Evolutionary conservation across 2,329 filamentous ascomycete species (phyloP).

Genomic region (Aspergillus ruber): DNA sequence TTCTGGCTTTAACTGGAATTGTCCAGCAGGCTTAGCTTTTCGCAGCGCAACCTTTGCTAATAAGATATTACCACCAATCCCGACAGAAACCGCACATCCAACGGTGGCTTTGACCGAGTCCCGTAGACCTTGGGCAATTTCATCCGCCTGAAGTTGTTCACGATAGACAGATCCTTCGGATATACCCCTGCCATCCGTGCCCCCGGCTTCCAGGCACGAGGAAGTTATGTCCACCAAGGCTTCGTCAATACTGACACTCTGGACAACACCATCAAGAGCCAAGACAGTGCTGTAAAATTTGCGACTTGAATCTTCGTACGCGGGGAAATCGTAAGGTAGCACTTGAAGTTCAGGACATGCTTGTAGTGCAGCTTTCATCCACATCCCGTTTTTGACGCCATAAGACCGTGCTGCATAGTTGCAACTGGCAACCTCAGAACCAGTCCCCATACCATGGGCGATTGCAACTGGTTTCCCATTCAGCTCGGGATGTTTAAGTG

Average conservation of each 20-base stretch:
- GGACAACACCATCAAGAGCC: conserved; percentile 71
- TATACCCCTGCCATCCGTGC: conserved; percentile 58
- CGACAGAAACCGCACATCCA: conserved; percentile 82
- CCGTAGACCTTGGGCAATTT: conserved; percentile 63
- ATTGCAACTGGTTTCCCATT: conserved; percentile 77
- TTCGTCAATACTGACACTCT: conserved; percentile 96
- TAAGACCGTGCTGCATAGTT: conserved; percentile 85
- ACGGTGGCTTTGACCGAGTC: conserved; percentile 66
- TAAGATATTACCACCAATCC: conserved; percentile 84
- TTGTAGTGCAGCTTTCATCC: conserved; percentile 88
- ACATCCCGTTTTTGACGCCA: conserved; percentile 97
- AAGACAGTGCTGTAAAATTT: conserved; percentile 83
- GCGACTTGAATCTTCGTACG: conserved; percentile 84
- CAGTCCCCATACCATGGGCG: conserved; percentile 75
- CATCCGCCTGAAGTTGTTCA: conserved; percentile 72
- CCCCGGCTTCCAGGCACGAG: conserved; percentile 59
- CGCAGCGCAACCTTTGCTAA: conserved; percentile 85
- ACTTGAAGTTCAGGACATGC: conserved; percentile 81
- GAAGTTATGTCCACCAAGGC: conserved; percentile 77
- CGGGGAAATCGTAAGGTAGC: conserved; percentile 90
- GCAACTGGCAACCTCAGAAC: conserved; percentile 94
- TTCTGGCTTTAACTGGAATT: conserved; percentile 79
- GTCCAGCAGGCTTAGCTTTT: conserved; percentile 89
- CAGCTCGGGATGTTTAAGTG: conserved; percentile 69
- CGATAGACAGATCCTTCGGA: conserved; percentile 65